Conservation (phyloP, 768 basidiomycete genomes). For the Panaeolus cyanescens region DNA sequence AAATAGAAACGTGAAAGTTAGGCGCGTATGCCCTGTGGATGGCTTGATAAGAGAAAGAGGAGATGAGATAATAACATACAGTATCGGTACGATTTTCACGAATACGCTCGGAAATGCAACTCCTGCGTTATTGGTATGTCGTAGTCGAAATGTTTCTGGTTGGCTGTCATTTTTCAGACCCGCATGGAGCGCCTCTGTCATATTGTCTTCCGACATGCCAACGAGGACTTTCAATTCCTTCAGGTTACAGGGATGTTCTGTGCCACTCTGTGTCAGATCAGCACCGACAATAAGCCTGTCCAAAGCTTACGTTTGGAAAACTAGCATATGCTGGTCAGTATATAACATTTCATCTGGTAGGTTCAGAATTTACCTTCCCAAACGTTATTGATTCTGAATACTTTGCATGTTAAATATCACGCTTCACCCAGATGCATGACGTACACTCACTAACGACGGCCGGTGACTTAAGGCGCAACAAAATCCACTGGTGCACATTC, state of each 20-base stretch:
- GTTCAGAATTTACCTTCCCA: constrained; percentile 59
- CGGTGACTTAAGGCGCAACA: constrained; percentile 60
- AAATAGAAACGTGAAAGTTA: constrained; percentile 79
- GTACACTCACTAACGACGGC: constrained; percentile 65
- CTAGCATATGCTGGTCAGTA: constrained; percentile 26
- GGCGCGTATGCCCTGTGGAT: constrained; percentile 61
- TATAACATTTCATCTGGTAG: background rate
- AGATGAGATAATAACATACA: constrained; percentile 43
- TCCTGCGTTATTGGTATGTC: constrained; percentile 56
- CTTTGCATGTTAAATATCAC: background rate
- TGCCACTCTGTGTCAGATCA: constrained; percentile 7
- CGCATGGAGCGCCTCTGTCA: constrained; percentile 67
- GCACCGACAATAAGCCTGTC: background rate
- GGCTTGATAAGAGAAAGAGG: background rate
- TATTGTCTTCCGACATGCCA: constrained; percentile 62
- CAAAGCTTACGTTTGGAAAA: constrained; percentile 40
- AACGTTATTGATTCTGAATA: constrained; percentile 70
- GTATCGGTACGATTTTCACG: constrained; percentile 75
- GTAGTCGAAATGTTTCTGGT: constrained; percentile 65
- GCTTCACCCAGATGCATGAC: background rate
- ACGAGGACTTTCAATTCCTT: constrained; percentile 78
- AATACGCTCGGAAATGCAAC: constrained; percentile 65
- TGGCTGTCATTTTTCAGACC: constrained; percentile 65
- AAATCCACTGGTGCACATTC: constrained; percentile 68
- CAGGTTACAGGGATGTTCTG: constrained; percentile 85